phyloP scores from a whole-genome alignment of 2,329 filamentous ascomycete species.

The Aspergillus brunneoviolaceus region DNA sequence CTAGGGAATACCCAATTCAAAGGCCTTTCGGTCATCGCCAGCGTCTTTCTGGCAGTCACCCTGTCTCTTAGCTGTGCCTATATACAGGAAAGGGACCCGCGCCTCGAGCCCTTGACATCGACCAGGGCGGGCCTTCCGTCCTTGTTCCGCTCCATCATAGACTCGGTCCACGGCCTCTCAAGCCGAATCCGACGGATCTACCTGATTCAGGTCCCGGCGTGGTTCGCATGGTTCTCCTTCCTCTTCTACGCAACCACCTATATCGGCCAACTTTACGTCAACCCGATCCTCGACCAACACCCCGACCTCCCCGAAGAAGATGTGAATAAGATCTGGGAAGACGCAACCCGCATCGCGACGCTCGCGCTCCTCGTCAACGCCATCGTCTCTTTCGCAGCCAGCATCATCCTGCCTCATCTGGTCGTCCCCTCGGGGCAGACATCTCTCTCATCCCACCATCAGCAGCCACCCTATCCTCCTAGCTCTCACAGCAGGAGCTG shows the following conservation, averaged over 20 bases:
- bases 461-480: background rate
- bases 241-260: slow-evolving; percentile 93
- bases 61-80: slow-evolving; percentile 66
- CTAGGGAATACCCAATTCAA: slow-evolving; percentile 89
- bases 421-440: slow-evolving; percentile 71
- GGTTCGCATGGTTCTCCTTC: slow-evolving; percentile 93
- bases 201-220: slow-evolving; percentile 76
- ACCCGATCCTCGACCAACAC: slow-evolving; percentile 73
- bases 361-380: slow-evolving; percentile 86
- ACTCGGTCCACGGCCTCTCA: slow-evolving; percentile 73
- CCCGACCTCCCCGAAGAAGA: slow-evolving; percentile 73
- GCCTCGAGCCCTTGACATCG: slow-evolving; percentile 62
- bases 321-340: slow-evolving; percentile 75
- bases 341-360: slow-evolving; percentile 80
- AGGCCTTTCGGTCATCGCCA: slow-evolving; percentile 83
- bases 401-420: slow-evolving; percentile 80
- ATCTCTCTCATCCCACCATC: background rate
- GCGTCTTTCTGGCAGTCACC: slow-evolving; percentile 68
- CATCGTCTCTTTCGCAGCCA: slow-evolving; percentile 75
- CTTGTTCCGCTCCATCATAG: slow-evolving; percentile 76
- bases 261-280: slow-evolving; percentile 85
- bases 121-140: slow-evolving; percentile 64
- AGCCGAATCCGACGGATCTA: slow-evolving; percentile 80
- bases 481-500: background rate
- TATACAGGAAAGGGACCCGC: slow-evolving; percentile 77